Percentiles rank a stretch among this genome's conserved stretches.
Conservation (phyloP, 257 asterid genomes). For the Cordia subcordata region DNA sequence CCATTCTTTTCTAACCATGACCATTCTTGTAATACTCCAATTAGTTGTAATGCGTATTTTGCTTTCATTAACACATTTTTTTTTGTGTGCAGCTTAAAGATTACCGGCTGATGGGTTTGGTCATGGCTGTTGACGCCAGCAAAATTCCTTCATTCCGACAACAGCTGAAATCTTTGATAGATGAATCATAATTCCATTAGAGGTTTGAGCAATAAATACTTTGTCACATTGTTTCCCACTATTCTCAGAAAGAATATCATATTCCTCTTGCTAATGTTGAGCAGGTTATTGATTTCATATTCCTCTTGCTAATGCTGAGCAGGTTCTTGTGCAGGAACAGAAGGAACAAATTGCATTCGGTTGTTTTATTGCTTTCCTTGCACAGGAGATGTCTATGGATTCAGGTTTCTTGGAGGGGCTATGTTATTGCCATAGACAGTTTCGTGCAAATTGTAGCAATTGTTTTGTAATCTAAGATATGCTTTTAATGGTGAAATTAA, state of each 20-base stretch:
- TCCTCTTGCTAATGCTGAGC: background rate
- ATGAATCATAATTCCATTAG: background rate
- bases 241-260: too few species aligned
- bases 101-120: conserved; percentile 59
- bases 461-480: background rate
- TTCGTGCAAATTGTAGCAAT: too few species aligned
- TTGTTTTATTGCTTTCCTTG: too few species aligned
- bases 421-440: too few species aligned
- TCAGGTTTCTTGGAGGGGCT: too few species aligned
- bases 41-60: background rate
- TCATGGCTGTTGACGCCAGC: conserved; percentile 74
- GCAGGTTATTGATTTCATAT: background rate
- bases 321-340: background rate
- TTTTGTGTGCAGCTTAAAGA: conserved; percentile 60
- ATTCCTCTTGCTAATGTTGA: background rate
- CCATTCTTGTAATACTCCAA: too few species aligned
- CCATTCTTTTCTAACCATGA: background rate
- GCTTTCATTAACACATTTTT: background rate
- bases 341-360: too few species aligned
- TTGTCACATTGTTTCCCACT: background rate
- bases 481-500: background rate
- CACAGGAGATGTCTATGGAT: too few species aligned
- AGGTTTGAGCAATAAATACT: too few species aligned
- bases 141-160: conserved; percentile 48
- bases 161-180: conserved; percentile 50